Conservation (phyloP, 2,329 filamentous ascomycete species). For the Aspergillus viridinutans region DNA sequence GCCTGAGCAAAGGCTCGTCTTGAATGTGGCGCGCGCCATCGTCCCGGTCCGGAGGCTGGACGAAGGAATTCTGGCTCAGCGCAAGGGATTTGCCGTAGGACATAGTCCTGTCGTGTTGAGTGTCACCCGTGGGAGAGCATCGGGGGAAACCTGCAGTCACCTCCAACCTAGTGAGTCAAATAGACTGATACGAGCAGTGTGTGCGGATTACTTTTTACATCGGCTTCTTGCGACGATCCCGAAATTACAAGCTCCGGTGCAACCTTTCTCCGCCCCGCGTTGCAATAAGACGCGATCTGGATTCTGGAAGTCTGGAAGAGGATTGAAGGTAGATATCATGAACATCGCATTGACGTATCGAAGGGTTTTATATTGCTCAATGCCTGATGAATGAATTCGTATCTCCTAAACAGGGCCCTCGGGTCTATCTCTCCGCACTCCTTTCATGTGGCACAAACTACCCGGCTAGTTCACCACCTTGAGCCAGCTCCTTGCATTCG, state of each 20-base stretch:
- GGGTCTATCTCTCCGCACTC: conserved; percentile 61
- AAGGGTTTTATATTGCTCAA: not conserved
- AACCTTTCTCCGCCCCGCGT: conserved; percentile 18
- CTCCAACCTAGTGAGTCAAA: not conserved
- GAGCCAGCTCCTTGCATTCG: conserved; percentile 62
- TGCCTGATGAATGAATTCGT: conserved; percentile 66
- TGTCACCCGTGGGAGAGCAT: conserved; percentile 10
- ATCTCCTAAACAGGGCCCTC: conserved; percentile 70
- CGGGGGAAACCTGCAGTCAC: not conserved
- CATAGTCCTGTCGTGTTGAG: conserved; percentile 12
- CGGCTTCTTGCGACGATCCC: not conserved
- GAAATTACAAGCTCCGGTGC: not conserved
- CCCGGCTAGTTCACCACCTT: conserved; percentile 65
- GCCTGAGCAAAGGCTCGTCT: conserved; percentile 9
- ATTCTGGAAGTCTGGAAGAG: too few species aligned
- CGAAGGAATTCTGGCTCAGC: conserved; percentile 16
- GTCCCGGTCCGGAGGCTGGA: conserved; percentile 10
- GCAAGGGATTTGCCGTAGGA: conserved; percentile 18
- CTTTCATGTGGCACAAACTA: conserved; percentile 63
- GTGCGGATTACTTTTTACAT: not conserved
- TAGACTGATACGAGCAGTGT: not conserved
- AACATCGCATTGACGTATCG: not conserved
- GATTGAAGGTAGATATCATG: not conserved
- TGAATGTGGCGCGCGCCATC: conserved; percentile 7
- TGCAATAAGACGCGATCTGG: not conserved